Base-by-base conservation (phyloP, 2,329 filamentous ascomycete species). In the Aspergillus unguis region DNA sequence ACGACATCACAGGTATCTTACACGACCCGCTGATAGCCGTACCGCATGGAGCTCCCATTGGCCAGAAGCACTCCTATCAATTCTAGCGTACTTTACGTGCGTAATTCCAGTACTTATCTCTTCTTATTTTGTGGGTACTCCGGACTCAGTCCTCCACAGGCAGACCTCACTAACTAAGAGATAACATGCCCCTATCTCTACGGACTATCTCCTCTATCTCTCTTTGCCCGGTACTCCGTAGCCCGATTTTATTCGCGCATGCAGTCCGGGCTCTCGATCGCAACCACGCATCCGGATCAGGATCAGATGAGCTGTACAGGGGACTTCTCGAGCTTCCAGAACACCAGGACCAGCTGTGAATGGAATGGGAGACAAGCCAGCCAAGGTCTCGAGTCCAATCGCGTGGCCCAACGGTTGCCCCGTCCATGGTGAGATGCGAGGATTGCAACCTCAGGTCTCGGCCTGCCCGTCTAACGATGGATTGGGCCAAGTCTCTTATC, bases 381-480 rank as follows among this genome's bases (percentile, higher is more conserved):
- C 11, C n/a, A 38, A 23, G 23, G 35, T 5, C 35, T 6, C 11
- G 11, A 29, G 11, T n/a, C 46, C 37, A 42, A 35, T 43, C 38
- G 47, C 47, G 38, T 36, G 47, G 47, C 25, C 29, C 26, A 43
- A 25, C 45, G 29, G 49, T 52, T 47, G 50, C 50, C 47, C 54
- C 43, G 44, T 52, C 54, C 51, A 53, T 48, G 43, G 40, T 51
- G 33, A 46, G 49, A 46, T 44, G 32, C 33, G 35, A 32, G 26
- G 33, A 51, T 41, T 56, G 54, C 51, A 54, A 56, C 54, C 51
- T 56, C 54, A 56, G 54, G 43, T 51, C 50, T 52, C 50, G 50
- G 50, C 50, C 32, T 37, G 28, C 31, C 44, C 50, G 44, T 49
- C 40, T 48, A 23, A 17, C 25, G 47, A 40, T 28, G 23, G 32